phyloP scores from a whole-genome alignment of 106 monocot species.

The Hemerocallis citrina region DNA sequence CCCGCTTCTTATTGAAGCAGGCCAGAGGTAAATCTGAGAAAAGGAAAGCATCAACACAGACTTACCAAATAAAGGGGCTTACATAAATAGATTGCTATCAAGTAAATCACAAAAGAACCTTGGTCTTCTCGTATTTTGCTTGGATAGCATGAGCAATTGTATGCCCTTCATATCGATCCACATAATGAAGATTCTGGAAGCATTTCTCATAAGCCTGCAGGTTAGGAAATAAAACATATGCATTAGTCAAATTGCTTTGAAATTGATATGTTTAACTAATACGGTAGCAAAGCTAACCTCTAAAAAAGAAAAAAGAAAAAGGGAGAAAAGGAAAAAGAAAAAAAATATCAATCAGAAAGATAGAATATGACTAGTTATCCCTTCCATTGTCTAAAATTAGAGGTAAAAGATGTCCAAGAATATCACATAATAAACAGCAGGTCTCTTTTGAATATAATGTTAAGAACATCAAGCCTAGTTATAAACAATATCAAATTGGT shows the following conservation, averaged over 20 bases:
- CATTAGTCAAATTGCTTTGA: background rate
- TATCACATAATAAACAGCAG: too few relatives aligned
- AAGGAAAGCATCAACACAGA: constrained; percentile 4
- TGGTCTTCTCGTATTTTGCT: constrained; percentile 59
- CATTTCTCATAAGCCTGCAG: constrained; percentile 76
- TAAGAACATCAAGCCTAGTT: too few relatives aligned
- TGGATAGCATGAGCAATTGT: constrained; percentile 79
- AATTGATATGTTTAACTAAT: too few relatives aligned
- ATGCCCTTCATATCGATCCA: constrained; percentile 75
- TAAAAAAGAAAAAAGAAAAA: too few relatives aligned
- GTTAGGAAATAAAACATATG: background rate
- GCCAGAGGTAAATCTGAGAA: constrained; percentile 64
- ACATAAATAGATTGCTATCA: background rate
- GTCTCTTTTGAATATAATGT: too few relatives aligned
- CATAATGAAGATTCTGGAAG: constrained; percentile 81
- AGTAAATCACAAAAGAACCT: constrained; percentile 23
- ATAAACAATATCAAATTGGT: too few relatives aligned
- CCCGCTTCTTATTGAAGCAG: constrained; percentile 59
- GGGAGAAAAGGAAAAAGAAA: too few relatives aligned
- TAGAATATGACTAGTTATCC: too few relatives aligned
- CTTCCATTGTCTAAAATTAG: too few relatives aligned
- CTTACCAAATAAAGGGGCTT: background rate
- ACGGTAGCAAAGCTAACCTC: too few relatives aligned
- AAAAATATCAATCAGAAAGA: too few relatives aligned
- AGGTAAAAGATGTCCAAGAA: too few relatives aligned